phyloP scores from a whole-genome alignment of 2,329 filamentous ascomycete genomes.

The Coleophoma crateriformis region DNA sequence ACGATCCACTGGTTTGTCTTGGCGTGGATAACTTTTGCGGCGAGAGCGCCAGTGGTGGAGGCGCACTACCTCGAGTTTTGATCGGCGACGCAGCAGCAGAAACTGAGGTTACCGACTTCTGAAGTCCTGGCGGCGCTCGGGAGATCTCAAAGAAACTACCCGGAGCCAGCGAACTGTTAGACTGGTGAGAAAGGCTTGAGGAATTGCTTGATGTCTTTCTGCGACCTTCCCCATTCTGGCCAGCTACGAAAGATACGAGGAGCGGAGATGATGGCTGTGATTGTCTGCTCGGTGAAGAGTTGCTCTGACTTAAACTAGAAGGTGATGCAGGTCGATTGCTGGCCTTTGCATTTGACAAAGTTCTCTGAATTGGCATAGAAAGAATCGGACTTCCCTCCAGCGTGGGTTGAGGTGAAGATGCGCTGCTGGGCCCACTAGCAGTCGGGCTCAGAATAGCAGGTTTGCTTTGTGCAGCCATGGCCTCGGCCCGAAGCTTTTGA shows the following conservation, averaged over 20 bases:
- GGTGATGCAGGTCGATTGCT: slow-evolving; percentile 79
- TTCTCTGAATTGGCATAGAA: slow-evolving; percentile 74
- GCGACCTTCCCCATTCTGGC: slow-evolving; percentile 69
- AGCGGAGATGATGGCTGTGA: slow-evolving; percentile 85
- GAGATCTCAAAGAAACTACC: slow-evolving; percentile 68
- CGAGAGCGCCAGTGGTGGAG: slow-evolving; percentile 46
- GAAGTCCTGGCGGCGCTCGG: slow-evolving; percentile 52
- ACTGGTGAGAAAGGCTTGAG: slow-evolving; percentile 77
- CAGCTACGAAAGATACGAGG: slow-evolving; percentile 93
- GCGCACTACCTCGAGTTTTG: slow-evolving; percentile 43
- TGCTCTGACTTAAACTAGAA: slow-evolving; percentile 71
- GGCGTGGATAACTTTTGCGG: slow-evolving; percentile 61
- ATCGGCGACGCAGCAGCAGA: slow-evolving; percentile 47
- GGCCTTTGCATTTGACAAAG: slow-evolving; percentile 76
- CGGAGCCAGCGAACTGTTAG: slow-evolving; percentile 63
- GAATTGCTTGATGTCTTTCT: slow-evolving; percentile 90
- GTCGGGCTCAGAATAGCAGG: slow-evolving; percentile 19
- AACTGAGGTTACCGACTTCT: slow-evolving; percentile 50
- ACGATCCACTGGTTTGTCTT: slow-evolving; percentile 53
- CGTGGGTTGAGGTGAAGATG: slow-evolving; percentile 57
- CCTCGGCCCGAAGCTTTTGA: slow-evolving; percentile 88
- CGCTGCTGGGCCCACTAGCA: slow-evolving; percentile 7
- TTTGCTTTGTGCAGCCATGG: slow-evolving; percentile 64
- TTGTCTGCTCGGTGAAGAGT: slow-evolving; percentile 79
- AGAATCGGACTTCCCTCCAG: slow-evolving; percentile 83